phyloP scores from a whole-genome alignment of 179 eudicot species.

The Beta lomatogona region DNA sequence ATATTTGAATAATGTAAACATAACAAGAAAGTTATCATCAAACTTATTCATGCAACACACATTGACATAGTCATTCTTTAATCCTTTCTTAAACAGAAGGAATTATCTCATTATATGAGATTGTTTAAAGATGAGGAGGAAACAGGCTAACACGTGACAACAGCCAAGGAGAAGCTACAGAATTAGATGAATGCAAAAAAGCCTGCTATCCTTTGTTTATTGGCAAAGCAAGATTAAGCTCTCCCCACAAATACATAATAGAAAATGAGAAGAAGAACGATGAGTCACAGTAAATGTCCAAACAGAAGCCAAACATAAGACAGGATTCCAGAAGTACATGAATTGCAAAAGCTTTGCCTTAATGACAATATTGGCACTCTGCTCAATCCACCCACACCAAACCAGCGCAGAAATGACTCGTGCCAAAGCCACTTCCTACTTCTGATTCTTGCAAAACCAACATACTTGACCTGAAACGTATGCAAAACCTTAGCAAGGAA shows the following conservation, averaged over 20 bases:
- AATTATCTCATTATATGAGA: too few relatives aligned
- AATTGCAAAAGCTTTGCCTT: slow-evolving; percentile 22
- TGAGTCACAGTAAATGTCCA: neutral
- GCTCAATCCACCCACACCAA: slow-evolving; percentile 23
- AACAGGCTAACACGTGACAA: neutral
- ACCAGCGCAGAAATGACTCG: slow-evolving; percentile 16
- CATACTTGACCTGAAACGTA: slow-evolving; percentile 19
- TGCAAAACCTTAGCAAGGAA: slow-evolving; percentile 21
- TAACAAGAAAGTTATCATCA: neutral
- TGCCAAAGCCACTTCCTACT: slow-evolving; percentile 29
- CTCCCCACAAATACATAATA: neutral
- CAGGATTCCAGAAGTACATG: slow-evolving; percentile 8
- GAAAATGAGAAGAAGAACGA: too few relatives aligned
- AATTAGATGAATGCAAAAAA: neutral
- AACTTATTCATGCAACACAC: slow-evolving; percentile 3
- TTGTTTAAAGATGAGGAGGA: neutral
- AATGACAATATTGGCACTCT: slow-evolving; percentile 15
- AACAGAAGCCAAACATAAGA: neutral
- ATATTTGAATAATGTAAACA: neutral
- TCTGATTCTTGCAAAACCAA: slow-evolving; percentile 17
- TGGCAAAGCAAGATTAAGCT: neutral
- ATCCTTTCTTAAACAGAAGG: too few relatives aligned
- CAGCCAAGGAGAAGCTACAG: neutral
- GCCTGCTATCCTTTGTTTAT: neutral
- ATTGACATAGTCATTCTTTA: too few relatives aligned